Conservation (phyloP, 2,329 filamentous ascomycete genomes). For the Ilyonectria sp. region DNA sequence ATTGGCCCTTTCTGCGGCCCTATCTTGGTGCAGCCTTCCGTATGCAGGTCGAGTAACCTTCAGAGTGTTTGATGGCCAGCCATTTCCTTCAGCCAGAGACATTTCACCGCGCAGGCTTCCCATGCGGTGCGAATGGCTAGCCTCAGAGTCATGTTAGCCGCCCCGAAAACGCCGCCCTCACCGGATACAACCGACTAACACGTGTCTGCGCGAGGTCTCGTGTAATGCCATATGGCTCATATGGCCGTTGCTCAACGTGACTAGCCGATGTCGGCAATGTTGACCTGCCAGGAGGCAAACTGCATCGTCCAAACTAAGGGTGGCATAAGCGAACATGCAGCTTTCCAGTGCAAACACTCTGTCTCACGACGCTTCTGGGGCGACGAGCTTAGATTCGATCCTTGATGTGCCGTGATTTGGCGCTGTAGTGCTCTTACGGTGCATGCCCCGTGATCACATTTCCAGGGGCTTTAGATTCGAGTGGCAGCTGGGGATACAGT, state of each 20-base stretch:
- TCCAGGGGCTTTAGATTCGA: neutral
- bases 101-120: neutral
- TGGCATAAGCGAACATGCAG: conserved; percentile 42
- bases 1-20: conserved; percentile 16
- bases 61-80: neutral
- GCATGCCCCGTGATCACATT: neutral
- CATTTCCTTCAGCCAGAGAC: neutral
- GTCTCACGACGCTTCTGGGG: conserved; percentile 14
- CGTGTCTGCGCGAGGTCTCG: conserved; percentile 36
- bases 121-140: conserved; percentile 13
- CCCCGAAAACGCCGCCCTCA: conserved; percentile 27
- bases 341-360: conserved; percentile 26
- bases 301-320: conserved; percentile 31
- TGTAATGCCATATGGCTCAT: conserved; percentile 32
- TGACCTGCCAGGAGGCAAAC: conserved; percentile 34
- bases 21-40: conserved; percentile 3
- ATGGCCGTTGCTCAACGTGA: conserved; percentile 37
- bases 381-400: neutral
- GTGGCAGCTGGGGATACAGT: neutral
- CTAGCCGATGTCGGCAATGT: conserved; percentile 38
- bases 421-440: neutral
- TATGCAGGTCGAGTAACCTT: conserved; percentile 2
- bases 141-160: conserved; percentile 9
- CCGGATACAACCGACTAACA: conserved; percentile 31
- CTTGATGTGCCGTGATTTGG: neutral